Conservation (phyloP, 768 basidiomycete species). For the Boletus rubroflammeus region DNA sequence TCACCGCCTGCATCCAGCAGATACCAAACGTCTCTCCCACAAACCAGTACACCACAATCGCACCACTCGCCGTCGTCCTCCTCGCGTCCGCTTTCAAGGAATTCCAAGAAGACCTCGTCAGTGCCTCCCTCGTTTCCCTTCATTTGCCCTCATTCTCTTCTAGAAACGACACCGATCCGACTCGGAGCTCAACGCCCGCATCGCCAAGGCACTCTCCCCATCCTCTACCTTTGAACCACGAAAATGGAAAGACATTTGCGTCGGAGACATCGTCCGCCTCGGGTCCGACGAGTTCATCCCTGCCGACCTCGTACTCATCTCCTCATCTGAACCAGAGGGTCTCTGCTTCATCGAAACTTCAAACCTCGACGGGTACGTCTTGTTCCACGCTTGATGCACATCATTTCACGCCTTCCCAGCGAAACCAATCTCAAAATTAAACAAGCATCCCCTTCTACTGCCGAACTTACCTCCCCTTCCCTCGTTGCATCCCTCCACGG, state of each 20-base stretch:
- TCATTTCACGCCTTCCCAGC: slow-evolving; percentile 35
- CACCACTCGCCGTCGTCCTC: slow-evolving; percentile 81
- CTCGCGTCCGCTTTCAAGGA: slow-evolving; percentile 96
- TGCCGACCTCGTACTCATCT: slow-evolving; percentile 85
- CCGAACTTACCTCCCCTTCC: slow-evolving; percentile 71
- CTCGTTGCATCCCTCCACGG: slow-evolving; percentile 73
- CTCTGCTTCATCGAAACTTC: slow-evolving; percentile 97
- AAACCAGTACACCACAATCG: slow-evolving; percentile 92
- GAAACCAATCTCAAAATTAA: slow-evolving; percentile 99
- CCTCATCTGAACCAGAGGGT: slow-evolving; percentile 94
- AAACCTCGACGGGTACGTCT: slow-evolving; percentile 87
- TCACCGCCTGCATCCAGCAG: slow-evolving; percentile 96
- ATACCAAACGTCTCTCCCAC: slow-evolving; percentile 98
- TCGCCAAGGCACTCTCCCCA: slow-evolving; percentile 67
- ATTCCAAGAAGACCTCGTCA: slow-evolving; percentile 82
- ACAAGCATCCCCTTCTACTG: slow-evolving; percentile 83
- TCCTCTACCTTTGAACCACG: slow-evolving; percentile 63
- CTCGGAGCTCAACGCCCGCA: slow-evolving; percentile 81
- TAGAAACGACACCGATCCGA: slow-evolving; percentile 98
- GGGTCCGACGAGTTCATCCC: slow-evolving; percentile 94
- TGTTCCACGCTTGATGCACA: background rate
- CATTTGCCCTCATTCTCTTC: slow-evolving; percentile 10
- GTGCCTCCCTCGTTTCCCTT: background rate
- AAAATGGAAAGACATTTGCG: slow-evolving; percentile 86
- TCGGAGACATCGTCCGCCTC: slow-evolving; percentile 90